Evolutionary conservation across 805 yeast genomes (phyloP).

Genomic region (Saccharomycopsis synnaedendra): DNA sequence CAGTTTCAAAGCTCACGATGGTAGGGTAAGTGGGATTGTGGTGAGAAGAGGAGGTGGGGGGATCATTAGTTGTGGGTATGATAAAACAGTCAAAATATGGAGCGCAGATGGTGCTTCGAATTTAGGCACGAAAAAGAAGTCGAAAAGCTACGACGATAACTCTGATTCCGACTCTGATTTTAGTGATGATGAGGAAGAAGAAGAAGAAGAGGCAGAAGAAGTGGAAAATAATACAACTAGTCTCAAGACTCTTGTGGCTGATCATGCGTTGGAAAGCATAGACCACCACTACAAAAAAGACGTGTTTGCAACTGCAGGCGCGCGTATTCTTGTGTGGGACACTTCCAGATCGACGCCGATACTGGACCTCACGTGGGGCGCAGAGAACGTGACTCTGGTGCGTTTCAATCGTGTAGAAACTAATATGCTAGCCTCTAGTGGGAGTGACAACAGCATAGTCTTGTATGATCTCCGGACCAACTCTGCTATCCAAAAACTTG

Average conservation of each 20-base stretch:
- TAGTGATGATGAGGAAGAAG: conserved; percentile 12
- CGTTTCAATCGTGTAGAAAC: conserved; percentile 87
- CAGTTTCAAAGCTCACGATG: conserved; percentile 81
- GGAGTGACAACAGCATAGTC: conserved; percentile 83
- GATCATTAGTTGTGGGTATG: conserved; percentile 73
- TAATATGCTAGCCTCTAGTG: conserved; percentile 77
- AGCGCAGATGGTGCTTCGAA: conserved; percentile 51
- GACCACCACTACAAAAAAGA: conserved; percentile 76
- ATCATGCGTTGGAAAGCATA: conserved; percentile 69
- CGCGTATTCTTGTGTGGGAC: conserved; percentile 88
- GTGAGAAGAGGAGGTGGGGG: conserved; percentile 51
- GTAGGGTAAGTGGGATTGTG: conserved; percentile 75
- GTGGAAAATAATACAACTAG: conserved; percentile 38
- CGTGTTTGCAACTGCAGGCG: conserved; percentile 86
- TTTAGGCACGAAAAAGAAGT: conserved; percentile 9
- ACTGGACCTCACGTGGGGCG: conserved; percentile 87
- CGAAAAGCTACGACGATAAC: conserved; percentile 3
- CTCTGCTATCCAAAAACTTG: conserved; percentile 85
- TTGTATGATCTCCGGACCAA: conserved; percentile 85
- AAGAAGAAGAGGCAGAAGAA: conserved; percentile 17
- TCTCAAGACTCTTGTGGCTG: conserved; percentile 71
- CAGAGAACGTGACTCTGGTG: conserved; percentile 76
- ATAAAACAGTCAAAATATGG: conserved; percentile 85
- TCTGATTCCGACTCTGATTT: conserved; percentile 13
- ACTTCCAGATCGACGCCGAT: conserved; percentile 65